Percentiles rank a stretch among this genome's conserved stretches.
These are phyloP conservation scores for Rosa chinensis DNA, from an alignment of 306 rosid genomes.

Conservation along the genomic window DNA sequence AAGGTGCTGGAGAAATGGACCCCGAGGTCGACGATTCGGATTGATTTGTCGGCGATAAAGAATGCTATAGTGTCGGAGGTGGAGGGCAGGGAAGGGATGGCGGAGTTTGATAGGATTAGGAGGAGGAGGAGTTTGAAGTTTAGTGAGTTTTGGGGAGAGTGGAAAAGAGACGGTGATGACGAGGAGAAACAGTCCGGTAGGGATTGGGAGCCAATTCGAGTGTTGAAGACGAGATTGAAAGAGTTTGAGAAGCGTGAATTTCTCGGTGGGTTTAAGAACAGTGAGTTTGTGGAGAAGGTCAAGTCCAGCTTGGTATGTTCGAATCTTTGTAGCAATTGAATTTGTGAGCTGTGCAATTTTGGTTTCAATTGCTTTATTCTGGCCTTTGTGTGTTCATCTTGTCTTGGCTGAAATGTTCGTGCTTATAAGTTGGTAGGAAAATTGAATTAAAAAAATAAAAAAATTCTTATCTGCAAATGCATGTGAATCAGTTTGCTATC, in stretches of 20 bases:
- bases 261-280: conserved; percentile 73
- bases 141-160: conserved; percentile 82
- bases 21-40: conserved; percentile 76
- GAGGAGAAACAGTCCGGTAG: conserved; percentile 35
- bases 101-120: conserved; percentile 50
- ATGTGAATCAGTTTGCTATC: background rate
- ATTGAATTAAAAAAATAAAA: background rate
- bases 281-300: conserved; percentile 81
- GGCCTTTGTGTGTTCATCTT: background rate
- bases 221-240: conserved; percentile 68
- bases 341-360: background rate
- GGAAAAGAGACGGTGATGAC: conserved; percentile 55
- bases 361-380: background rate
- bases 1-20: conserved; percentile 91
- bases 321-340: background rate
- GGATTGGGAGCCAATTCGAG: conserved; percentile 96
- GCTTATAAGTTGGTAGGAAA: background rate
- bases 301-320: conserved; percentile 71
- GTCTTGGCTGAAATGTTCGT: background rate
- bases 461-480: background rate
- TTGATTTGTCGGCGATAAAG: conserved; percentile 76
- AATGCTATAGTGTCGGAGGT: conserved; percentile 81
- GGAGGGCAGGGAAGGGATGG: conserved; percentile 35
- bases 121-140: conserved; percentile 48
- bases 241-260: conserved; percentile 83